Percentiles rank a stretch among this genome's conserved stretches.
Conservation (phyloP, 495 filamentous ascomycete species). For the Lindgomyces ingoldianus region DNA sequence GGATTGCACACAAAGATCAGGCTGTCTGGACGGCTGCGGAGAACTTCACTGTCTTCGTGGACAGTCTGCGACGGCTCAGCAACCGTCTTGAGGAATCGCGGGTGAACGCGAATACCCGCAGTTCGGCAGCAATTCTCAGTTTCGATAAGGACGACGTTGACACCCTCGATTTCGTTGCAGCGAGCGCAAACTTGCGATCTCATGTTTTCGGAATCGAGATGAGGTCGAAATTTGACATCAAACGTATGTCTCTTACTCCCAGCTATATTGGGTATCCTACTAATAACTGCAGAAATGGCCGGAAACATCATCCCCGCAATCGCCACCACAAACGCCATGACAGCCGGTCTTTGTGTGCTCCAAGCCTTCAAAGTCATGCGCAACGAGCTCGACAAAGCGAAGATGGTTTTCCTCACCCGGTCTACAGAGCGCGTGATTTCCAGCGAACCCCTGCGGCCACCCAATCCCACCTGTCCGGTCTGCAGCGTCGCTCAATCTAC, state of each 20-base stretch:
- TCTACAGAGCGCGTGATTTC: slow-evolving; percentile 71
- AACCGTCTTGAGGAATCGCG: slow-evolving; percentile 66
- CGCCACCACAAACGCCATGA: slow-evolving; percentile 96
- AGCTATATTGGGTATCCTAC: neutral
- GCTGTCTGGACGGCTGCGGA: slow-evolving; percentile 77
- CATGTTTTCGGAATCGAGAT: slow-evolving; percentile 80
- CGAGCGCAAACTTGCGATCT: slow-evolving; percentile 85
- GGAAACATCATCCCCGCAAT: slow-evolving; percentile 99
- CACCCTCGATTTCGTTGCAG: slow-evolving; percentile 90
- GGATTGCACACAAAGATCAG: slow-evolving; percentile 67
- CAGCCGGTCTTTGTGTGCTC: slow-evolving; percentile 87
- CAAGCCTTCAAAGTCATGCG: slow-evolving; percentile 90
- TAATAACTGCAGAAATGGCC: slow-evolving; percentile 71
- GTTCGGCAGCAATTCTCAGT: slow-evolving; percentile 62
- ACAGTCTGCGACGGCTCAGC: slow-evolving; percentile 76
- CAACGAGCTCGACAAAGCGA: slow-evolving; percentile 61
- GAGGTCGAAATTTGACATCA: slow-evolving; percentile 93
- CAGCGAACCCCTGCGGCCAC: slow-evolving; percentile 69
- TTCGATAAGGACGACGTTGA: slow-evolving; percentile 99
- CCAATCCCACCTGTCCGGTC: slow-evolving; percentile 77
- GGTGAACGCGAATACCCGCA: slow-evolving; percentile 51
- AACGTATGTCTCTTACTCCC: slow-evolving; percentile 55
- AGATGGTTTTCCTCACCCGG: slow-evolving; percentile 74
- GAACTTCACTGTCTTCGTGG: slow-evolving; percentile 81
- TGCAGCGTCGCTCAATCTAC: slow-evolving; percentile 72